Conservation (phyloP, 305 asterid species). For the Lippia alba region DNA sequence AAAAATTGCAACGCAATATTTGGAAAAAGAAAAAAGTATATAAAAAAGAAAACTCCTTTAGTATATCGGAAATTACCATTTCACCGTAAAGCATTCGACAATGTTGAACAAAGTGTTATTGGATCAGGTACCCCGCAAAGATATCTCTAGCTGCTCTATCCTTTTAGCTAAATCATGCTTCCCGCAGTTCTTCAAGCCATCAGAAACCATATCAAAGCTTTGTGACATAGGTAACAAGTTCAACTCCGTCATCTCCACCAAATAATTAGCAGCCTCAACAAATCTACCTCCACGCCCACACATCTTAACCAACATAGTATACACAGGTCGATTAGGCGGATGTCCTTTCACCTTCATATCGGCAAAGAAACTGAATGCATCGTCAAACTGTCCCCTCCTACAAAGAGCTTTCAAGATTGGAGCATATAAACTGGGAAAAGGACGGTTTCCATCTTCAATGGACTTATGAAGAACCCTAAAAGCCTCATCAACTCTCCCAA, state of each 20-base stretch:
- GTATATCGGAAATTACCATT: conserved; percentile 26
- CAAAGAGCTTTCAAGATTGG: conserved; percentile 78
- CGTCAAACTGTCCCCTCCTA: conserved; percentile 81
- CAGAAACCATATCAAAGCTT: conserved; percentile 86
- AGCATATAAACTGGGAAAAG: conserved; percentile 95
- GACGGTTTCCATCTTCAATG: conserved; percentile 81
- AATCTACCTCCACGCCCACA: conserved; percentile 86
- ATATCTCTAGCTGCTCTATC: conserved; percentile 75
- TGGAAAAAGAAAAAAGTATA: neutral
- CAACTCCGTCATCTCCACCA: conserved; percentile 89
- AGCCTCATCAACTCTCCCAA: conserved; percentile 80
- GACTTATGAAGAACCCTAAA: conserved; percentile 74
- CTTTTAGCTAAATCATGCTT: conserved; percentile 88
- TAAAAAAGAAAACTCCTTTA: neutral
- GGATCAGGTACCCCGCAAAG: conserved; percentile 60
- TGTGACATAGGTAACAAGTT: conserved; percentile 72
- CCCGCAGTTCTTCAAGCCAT: conserved; percentile 89
- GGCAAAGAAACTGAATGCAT: conserved; percentile 85
- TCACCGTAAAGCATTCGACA: neutral
- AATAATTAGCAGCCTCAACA: conserved; percentile 91
- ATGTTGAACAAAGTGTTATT: conserved; percentile 19
- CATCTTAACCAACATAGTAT: conserved; percentile 88
- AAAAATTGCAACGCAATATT: neutral
- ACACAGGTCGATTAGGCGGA: conserved; percentile 88
- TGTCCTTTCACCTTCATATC: conserved; percentile 97